phyloP scores from a whole-genome alignment of 2,329 filamentous ascomycete genomes.

The Helotiales sp. region DNA sequence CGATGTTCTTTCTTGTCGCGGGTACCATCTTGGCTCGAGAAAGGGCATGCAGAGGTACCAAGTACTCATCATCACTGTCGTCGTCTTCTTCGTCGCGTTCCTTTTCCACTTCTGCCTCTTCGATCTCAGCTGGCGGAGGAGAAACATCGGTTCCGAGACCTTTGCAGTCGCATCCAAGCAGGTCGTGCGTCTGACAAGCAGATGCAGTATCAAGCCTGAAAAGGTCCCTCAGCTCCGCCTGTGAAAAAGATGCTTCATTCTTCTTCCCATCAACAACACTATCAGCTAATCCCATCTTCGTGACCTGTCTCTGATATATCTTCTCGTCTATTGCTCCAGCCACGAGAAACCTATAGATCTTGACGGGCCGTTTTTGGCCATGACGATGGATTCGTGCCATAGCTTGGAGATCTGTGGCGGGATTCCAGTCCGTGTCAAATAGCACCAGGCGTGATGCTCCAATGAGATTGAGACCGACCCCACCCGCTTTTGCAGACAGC shows the following conservation, averaged over 20 bases:
- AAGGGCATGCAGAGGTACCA: conserved; percentile 20
- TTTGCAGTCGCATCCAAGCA: conserved; percentile 62
- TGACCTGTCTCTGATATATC: conserved; percentile 72
- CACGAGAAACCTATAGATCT: conserved; percentile 68
- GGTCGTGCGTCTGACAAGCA: conserved; percentile 66
- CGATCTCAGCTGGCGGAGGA: conserved; percentile 7
- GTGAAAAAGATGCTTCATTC: conserved; percentile 60
- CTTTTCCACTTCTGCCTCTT: conserved; percentile 7
- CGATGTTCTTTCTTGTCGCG: conserved; percentile 46
- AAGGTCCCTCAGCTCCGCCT: conserved; percentile 64
- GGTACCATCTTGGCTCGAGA: conserved; percentile 30
- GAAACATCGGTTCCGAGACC: conserved; percentile 46
- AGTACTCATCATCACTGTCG: conserved; percentile 34
- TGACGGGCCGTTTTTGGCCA: conserved; percentile 66
- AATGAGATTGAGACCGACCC: conserved; percentile 68
- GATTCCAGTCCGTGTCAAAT: conserved; percentile 77
- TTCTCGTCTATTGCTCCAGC: conserved; percentile 72
- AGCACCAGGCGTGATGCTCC: conserved; percentile 69
- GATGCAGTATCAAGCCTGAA: conserved; percentile 64
- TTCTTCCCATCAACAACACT: conserved; percentile 69
- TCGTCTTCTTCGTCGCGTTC: conserved; percentile 21
- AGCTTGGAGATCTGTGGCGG: conserved; percentile 70
- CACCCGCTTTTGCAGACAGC: conserved; percentile 71
- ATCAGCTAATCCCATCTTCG: conserved; percentile 69
- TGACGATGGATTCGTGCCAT: conserved; percentile 75